Evolutionary conservation across 306 rosid genomes (phyloP).

Genomic region (Sechiopsis laciniata): DNA sequence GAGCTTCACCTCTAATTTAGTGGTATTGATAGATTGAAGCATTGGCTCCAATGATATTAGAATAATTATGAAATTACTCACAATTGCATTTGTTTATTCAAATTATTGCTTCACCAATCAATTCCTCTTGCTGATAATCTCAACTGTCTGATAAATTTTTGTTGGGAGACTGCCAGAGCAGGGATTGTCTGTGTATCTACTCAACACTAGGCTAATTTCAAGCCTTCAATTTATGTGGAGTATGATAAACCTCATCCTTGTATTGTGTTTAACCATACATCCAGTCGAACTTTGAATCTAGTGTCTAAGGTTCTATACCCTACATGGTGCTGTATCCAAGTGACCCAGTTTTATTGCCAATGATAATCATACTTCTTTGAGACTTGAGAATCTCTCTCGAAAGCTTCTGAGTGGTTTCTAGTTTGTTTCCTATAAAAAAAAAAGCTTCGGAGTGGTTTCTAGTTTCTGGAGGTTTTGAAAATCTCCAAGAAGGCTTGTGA

Average conservation of each 20-base stretch:
- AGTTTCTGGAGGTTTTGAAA: slow-evolving; percentile 9
- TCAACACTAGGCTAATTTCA: not conserved
- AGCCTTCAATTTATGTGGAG: not conserved
- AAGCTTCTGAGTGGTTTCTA: not conserved
- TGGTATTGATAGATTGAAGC: not conserved
- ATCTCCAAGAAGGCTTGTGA: not conserved
- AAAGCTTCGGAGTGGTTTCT: slow-evolving; percentile 10
- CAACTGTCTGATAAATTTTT: not conserved
- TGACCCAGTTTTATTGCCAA: not conserved
- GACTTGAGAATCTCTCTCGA: not conserved
- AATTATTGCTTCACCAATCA: slow-evolving; percentile 6
- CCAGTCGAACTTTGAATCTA: not conserved
- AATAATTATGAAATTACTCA: not conserved
- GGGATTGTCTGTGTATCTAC: not conserved
- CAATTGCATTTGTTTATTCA: not conserved
- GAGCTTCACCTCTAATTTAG: not conserved
- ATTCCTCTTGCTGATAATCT: not conserved
- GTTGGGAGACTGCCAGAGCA: not conserved
- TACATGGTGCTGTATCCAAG: not conserved
- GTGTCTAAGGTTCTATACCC: not conserved
- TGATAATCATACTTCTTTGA: not conserved
- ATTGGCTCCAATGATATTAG: not conserved
- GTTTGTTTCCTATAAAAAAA: no score
- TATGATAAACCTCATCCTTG: not conserved
- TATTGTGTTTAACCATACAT: not conserved